phyloP scores from a whole-genome alignment of 78 protist genomes.

The Salpingoeca rosetta region DNA sequence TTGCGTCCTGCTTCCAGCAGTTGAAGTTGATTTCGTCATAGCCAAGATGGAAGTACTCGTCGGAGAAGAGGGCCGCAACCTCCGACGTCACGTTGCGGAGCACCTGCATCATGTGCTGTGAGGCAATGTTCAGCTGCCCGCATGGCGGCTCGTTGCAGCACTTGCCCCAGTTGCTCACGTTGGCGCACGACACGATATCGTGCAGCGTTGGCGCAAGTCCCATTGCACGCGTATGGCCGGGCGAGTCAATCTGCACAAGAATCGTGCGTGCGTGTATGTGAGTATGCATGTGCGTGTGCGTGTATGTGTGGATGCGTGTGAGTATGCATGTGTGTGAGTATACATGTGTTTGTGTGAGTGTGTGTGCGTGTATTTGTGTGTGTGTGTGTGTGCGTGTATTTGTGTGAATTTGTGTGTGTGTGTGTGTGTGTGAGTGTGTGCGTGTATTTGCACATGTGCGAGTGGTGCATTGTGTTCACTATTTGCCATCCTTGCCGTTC shows the following conservation, averaged over 20 bases:
- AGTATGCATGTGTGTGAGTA: too few species aligned
- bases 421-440: too few species aligned
- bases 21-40: background rate
- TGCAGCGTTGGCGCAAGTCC: background rate
- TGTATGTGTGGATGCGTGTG: too few species aligned
- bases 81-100: background rate
- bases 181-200: background rate
- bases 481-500: too few species aligned
- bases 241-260: background rate
- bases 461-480: too few species aligned
- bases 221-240: background rate
- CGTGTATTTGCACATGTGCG: too few species aligned
- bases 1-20: background rate
- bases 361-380: too few species aligned
- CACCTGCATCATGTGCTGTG: background rate
- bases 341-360: too few species aligned
- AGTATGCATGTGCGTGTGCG: too few species aligned
- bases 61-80: background rate
- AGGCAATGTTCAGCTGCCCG: background rate
- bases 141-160: background rate
- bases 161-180: background rate
- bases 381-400: too few species aligned
- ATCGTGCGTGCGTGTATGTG: too few species aligned
- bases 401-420: too few species aligned
- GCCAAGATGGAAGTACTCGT: background rate